Conservation (phyloP, 179 eudicot genomes). For the Spergularia azorica region DNA sequence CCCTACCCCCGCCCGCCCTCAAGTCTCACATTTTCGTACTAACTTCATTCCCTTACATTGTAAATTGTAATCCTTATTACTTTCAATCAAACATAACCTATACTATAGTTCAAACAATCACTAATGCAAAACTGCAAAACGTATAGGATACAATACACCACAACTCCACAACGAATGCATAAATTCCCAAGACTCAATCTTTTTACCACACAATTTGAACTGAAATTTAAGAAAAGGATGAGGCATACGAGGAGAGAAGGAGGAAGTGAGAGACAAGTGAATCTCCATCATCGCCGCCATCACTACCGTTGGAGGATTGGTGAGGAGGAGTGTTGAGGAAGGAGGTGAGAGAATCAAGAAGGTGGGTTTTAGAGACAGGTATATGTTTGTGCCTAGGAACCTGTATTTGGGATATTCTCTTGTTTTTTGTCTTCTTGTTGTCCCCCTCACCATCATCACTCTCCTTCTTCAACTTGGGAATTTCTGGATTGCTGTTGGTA, state of each 20-base stretch:
- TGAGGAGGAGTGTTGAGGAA: conserved; percentile 44
- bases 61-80: too few relatives aligned
- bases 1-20: too few relatives aligned
- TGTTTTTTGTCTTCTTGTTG: not conserved
- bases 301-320: conserved; percentile 9
- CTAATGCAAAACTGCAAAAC: too few relatives aligned
- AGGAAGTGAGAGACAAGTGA: conserved; percentile 39
- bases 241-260: conserved; percentile 53
- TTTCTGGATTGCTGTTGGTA: not conserved
- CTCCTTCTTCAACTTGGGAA: conserved; percentile 10
- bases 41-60: too few relatives aligned
- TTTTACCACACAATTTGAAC: not conserved
- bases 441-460: conserved; percentile 16
- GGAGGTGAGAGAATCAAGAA: conserved; percentile 52
- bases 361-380: conserved; percentile 59
- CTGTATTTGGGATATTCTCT: conserved; percentile 49
- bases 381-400: conserved; percentile 74
- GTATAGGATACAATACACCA: too few relatives aligned
- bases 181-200: not conserved
- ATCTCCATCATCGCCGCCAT: conserved; percentile 14
- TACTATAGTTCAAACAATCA: too few relatives aligned
- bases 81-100: too few relatives aligned
- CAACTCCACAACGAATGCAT: not conserved
- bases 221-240: not conserved
- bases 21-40: too few relatives aligned